phyloP scores from a whole-genome alignment of 1,284 basidiomycete genomes.

The Trichosporon inkin region DNA sequence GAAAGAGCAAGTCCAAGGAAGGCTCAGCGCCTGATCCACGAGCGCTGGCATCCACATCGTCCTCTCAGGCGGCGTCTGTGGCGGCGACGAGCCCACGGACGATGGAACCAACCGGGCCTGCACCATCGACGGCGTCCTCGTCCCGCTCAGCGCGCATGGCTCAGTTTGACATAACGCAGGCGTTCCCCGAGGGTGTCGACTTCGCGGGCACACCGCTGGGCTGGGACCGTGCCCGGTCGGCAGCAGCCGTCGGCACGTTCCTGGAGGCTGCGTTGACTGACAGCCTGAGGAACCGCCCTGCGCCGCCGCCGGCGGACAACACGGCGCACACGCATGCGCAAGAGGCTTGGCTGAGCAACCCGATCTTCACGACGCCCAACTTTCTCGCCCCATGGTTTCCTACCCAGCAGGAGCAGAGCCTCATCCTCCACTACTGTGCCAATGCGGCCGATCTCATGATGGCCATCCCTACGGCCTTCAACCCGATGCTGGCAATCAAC shows the following conservation, averaged over 20 bases:
- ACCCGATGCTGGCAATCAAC: slow-evolving; percentile 52
- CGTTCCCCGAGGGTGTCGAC: slow-evolving; percentile 18
- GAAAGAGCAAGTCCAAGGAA: slow-evolving; percentile 16
- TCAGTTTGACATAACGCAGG: slow-evolving; percentile 15
- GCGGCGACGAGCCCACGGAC: too few relatives aligned
- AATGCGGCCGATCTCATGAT: slow-evolving; percentile 52
- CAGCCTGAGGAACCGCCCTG: background rate
- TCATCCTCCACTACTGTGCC: slow-evolving; percentile 48
- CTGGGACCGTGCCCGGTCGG: slow-evolving; percentile 26
- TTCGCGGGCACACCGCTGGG: slow-evolving; percentile 12
- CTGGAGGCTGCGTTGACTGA: background rate
- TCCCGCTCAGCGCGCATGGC: background rate
- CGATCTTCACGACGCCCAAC: slow-evolving; percentile 13
- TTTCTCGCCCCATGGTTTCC: slow-evolving; percentile 48
- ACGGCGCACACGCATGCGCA: background rate
- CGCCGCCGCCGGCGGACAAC: background rate
- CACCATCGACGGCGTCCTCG: background rate
- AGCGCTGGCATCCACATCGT: too few relatives aligned
- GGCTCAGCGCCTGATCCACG: too few relatives aligned
- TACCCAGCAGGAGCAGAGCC: slow-evolving; percentile 45
- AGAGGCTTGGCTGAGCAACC: background rate
- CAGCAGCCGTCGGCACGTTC: background rate
- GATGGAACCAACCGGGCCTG: background rate
- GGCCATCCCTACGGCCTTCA: slow-evolving; percentile 51
- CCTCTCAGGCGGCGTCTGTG: too few relatives aligned